Percentiles rank a stretch among this genome's conserved stretches.
These are phyloP conservation scores for Pulveroboletus ravenelii DNA, from an alignment of 768 basidiomycete genomes.

Conservation along the genomic window DNA sequence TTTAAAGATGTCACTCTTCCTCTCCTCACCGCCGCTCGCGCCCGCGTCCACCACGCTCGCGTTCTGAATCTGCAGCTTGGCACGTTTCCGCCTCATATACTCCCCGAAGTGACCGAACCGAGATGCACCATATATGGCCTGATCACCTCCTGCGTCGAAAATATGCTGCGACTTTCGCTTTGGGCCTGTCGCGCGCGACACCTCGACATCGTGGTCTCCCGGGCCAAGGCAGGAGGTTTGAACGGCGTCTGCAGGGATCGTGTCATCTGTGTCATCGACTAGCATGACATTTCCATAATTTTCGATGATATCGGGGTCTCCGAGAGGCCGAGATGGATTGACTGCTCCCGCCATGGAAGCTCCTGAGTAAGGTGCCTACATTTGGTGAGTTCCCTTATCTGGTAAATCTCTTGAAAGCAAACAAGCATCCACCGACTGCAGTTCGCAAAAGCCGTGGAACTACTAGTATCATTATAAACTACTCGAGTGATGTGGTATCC, in stretches of 20 bases:
- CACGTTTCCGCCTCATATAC: conserved; percentile 88
- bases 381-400: conserved; percentile 1
- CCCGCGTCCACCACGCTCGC: conserved; percentile 32
- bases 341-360: not conserved
- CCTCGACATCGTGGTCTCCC: not conserved
- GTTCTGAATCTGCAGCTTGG: conserved; percentile 86
- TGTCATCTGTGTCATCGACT: conserved; percentile 16
- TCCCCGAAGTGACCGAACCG: conserved; percentile 81
- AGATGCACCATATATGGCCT: conserved; percentile 66
- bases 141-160: conserved; percentile 27
- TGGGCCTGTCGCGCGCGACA: conserved; percentile 2
- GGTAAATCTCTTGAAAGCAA: not conserved
- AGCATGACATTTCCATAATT: conserved; percentile 4
- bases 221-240: conserved; percentile 23
- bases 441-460: no score
- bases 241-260: conserved; percentile 17
- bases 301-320: conserved; percentile 33
- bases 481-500: not conserved
- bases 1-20: conserved; percentile 54
- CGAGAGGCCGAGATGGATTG: not conserved
- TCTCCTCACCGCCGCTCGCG: conserved; percentile 15
- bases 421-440: not conserved
- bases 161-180: conserved; percentile 17
- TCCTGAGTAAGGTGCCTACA: conserved; percentile 2
- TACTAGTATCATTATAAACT: no score